A percentile compares a stretch with the other conserved stretches of the same genome.
Evolutionary conservation across 2,329 filamentous ascomycete genomes (phyloP).

Genomic region (Colletotrichum sp.): DNA sequence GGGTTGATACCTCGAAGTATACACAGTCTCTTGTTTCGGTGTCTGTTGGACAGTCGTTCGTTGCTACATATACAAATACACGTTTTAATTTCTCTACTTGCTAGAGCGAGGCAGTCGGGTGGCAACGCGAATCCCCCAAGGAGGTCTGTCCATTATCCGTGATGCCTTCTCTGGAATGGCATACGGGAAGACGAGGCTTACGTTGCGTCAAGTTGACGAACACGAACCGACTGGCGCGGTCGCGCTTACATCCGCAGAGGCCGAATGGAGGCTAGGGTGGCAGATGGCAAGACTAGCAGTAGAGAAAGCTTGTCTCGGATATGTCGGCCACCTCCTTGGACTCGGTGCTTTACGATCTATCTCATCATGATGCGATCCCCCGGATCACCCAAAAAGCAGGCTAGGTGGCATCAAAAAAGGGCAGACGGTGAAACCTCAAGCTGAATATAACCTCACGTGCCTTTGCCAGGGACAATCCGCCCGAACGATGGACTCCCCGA

Average conservation of each 20-base stretch:
- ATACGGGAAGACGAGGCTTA: neutral
- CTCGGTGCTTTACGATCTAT: neutral
- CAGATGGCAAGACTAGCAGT: neutral
- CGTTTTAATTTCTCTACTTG: neutral
- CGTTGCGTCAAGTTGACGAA: neutral
- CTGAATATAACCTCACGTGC: neutral
- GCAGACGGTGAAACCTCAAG: neutral
- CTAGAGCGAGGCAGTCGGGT: neutral
- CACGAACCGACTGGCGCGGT: neutral
- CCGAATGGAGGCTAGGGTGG: neutral
- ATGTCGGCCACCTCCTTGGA: neutral
- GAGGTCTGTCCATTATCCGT: neutral
- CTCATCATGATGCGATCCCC: neutral
- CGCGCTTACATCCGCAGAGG: neutral
- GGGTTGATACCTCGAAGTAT: neutral
- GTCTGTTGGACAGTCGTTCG: neutral
- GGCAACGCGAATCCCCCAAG: neutral
- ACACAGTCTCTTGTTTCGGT: constrained; percentile 7
- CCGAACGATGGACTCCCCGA: neutral
- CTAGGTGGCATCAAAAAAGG: neutral
- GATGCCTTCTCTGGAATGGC: neutral
- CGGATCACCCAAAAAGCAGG: neutral
- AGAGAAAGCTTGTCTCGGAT: neutral
- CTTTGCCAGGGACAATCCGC: neutral
- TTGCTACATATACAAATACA: neutral